phyloP scores from a whole-genome alignment of 441 rosid genomes.

The Geranium incanum region DNA sequence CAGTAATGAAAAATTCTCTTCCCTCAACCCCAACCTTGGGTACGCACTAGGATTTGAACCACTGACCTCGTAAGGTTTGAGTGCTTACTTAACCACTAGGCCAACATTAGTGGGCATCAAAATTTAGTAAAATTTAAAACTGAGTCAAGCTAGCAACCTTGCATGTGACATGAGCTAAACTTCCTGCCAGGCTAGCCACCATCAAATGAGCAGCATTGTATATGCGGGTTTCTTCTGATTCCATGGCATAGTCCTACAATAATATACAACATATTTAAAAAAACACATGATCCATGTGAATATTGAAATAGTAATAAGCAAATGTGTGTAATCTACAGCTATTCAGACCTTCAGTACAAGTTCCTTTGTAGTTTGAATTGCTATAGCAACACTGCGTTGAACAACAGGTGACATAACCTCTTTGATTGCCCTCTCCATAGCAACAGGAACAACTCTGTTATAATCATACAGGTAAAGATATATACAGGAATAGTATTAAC shows the following conservation, averaged over 20 bases:
- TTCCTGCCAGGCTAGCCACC: conserved; percentile 99
- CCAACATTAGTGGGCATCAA: too few species aligned
- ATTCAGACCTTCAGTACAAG: conserved; percentile 40
- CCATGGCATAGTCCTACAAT: conserved; percentile 85
- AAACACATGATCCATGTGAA: conserved; percentile 1
- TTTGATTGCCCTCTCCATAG: conserved; percentile 94
- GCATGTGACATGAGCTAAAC: conserved; percentile 99
- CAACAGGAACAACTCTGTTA: conserved; percentile 81
- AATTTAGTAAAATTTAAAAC: background rate
- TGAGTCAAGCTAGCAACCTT: conserved; percentile 45
- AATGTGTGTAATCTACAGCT: background rate
- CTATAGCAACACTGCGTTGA: conserved; percentile 97
- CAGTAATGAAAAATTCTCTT: too few species aligned
- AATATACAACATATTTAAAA: conserved; percentile 1
- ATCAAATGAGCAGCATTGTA: conserved; percentile 94
- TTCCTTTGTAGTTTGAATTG: conserved; percentile 97
- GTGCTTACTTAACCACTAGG: too few species aligned
- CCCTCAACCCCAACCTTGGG: too few species aligned
- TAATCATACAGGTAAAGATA: conserved; percentile 3
- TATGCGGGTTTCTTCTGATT: conserved; percentile 86
- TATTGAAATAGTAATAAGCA: background rate
- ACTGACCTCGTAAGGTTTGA: too few species aligned
- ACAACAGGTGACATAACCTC: conserved; percentile 88
- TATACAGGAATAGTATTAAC: background rate
- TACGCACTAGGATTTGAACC: too few species aligned